Evolutionary conservation across 805 yeast genomes (phyloP).

Genomic region (Barnettozyma vustinii): DNA sequence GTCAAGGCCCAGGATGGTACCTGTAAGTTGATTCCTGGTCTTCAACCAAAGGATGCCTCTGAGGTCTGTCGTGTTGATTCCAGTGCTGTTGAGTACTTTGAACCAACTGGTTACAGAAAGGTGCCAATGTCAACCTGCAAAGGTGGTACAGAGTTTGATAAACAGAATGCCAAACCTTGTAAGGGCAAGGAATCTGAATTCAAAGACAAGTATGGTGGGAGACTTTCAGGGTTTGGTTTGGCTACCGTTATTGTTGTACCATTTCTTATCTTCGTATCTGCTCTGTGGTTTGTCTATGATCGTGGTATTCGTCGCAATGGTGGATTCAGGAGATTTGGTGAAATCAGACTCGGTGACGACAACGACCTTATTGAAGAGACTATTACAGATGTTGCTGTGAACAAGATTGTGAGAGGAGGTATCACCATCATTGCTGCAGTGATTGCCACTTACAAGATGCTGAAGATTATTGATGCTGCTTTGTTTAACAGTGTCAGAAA

Average conservation of each 20-base stretch:
- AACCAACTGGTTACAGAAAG: constrained; percentile 89
- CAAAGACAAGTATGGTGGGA: constrained; percentile 42
- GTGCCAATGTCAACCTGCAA: constrained; percentile 82
- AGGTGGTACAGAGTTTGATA: constrained; percentile 73
- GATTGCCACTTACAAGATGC: constrained; percentile 27
- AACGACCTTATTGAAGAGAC: constrained; percentile 58
- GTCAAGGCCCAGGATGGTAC: constrained; percentile 70
- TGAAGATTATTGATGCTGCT: constrained; percentile 20
- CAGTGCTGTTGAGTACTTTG: constrained; percentile 62
- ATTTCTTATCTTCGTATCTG: constrained; percentile 30
- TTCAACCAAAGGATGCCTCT: constrained; percentile 56
- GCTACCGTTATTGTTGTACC: constrained; percentile 55
- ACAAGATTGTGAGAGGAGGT: constrained; percentile 32
- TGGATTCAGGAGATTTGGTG: constrained; percentile 61
- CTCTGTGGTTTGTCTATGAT: constrained; percentile 57
- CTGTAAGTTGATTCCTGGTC: constrained; percentile 73
- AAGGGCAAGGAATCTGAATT: constrained; percentile 81
- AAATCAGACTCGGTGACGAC: constrained; percentile 78
- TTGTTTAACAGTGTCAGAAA: constrained; percentile 14
- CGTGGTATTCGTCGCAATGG: constrained; percentile 79
- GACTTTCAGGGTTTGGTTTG: constrained; percentile 46
- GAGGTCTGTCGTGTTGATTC: constrained; percentile 52
- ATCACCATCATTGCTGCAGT: constrained; percentile 30
- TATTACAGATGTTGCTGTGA: constrained; percentile 55
- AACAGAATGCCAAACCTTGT: constrained; percentile 64